Percentiles rank a stretch among this genome's conserved stretches.
These are phyloP conservation scores for Stevia rebaudiana DNA, from an alignment of 140 eudicot genomes.

Conservation along the genomic window DNA sequence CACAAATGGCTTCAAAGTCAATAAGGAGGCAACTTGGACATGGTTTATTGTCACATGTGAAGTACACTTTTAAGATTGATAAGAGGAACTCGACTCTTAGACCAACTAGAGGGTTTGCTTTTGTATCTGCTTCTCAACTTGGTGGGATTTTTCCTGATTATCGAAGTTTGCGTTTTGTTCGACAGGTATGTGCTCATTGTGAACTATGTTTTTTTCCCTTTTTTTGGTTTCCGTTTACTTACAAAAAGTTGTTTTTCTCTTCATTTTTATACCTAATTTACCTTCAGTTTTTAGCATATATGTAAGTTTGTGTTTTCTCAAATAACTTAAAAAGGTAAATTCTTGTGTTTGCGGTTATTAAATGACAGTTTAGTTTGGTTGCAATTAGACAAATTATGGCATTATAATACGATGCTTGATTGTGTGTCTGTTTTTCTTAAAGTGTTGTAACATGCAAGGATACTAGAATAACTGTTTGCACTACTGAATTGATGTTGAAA, in stretches of 20 bases:
- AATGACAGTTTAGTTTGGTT: not conserved
- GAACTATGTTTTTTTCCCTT: not conserved
- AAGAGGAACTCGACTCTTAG: slow-evolving; percentile 70
- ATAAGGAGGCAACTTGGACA: slow-evolving; percentile 95
- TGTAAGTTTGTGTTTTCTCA: not conserved
- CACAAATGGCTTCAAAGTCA: slow-evolving; percentile 69
- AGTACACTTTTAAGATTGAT: slow-evolving; percentile 76
- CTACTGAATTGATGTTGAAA: not conserved
- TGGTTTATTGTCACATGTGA: slow-evolving; percentile 61
- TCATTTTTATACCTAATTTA: not conserved
- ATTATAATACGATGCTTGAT: not conserved
- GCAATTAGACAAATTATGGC: not conserved
- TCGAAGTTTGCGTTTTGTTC: slow-evolving; percentile 77
- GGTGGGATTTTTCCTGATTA: slow-evolving; percentile 85
- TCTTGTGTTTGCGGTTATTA: not conserved
- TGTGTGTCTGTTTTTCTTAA: not conserved
- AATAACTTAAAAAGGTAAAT: not conserved
- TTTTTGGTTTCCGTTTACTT: not conserved
- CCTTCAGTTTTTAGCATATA: not conserved
- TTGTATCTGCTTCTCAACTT: slow-evolving; percentile 62
- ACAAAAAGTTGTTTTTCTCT: not conserved
- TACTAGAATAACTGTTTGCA: not conserved
- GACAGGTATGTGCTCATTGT: slow-evolving; percentile 52
- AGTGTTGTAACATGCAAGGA: not conserved
- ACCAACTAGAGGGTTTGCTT: slow-evolving; percentile 86